Base-by-base conservation (phyloP, 2,329 filamentous ascomycete genomes). In the Hypoxylon sp. region DNA sequence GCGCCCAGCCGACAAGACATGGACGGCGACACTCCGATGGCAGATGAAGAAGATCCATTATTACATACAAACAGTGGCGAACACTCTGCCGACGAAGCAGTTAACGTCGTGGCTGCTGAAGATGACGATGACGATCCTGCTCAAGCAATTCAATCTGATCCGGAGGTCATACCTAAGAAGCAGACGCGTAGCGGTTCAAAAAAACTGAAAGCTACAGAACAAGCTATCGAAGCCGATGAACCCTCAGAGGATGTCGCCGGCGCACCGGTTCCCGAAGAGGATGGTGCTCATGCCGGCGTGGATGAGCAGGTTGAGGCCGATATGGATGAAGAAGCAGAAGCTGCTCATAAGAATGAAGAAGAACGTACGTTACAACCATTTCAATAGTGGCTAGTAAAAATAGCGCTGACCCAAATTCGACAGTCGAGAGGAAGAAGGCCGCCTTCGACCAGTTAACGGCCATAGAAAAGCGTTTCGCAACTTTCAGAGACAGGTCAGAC, bases 391-490 rank as follows among this genome's bases (percentile, higher is more conserved):
- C 52, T 52, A 48, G 41, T 65, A 50, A 27, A 27, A 6, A 29
- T 37, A 45, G 48, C 61, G 71, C 77, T 81, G 67, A 78, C 68
- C 64, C 34, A 74, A 73, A 74, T 64, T 76, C 71, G 63, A 65
- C 73, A 95, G 92, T 92, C 70, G 88, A 92, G 74, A 90, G 89
- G 75, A 96, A 95, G 80, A 90, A 89, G 74, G 87, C 87, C 32
- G 94, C 94, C 0, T 90, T 94, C 75, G 92, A 94, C 60, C 89
- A 93, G 70, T 86, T 97, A 72, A 85, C 88, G 16, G 87, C 88
- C 16, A 91, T 99, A 45, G 95, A 98, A 77, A 91, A 91, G 77
- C 92, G 96, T 75, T 99, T 99, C 80, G 88, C 90, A 63, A 87
- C 91, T 16, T 92, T 98, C 75, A 88, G 94, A 74, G 94, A 94